Evolutionary conservation across 2,329 filamentous ascomycete genomes (phyloP).

Genomic region (Podosphaera fusca): DNA sequence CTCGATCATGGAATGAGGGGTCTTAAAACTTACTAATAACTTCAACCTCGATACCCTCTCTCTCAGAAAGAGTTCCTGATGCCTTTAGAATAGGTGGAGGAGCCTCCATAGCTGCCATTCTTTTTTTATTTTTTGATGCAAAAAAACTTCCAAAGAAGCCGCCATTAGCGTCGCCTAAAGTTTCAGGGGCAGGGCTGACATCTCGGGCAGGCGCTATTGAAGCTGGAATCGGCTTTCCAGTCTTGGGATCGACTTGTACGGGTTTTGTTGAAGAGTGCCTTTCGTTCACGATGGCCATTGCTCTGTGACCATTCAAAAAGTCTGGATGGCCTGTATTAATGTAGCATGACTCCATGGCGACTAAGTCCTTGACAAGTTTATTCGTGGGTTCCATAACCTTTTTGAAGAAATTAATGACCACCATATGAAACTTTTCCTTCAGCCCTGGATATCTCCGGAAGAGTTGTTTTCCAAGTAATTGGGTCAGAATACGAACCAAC

Average conservation of each 20-base stretch:
- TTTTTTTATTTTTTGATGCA: slow-evolving; percentile 99
- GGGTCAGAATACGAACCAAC: slow-evolving; percentile 78
- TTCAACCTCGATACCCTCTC: slow-evolving; percentile 87
- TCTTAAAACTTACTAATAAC: slow-evolving; percentile 59
- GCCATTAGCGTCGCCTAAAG: slow-evolving; percentile 31
- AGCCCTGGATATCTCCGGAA: slow-evolving; percentile 84
- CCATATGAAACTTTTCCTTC: slow-evolving; percentile 89
- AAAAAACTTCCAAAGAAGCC: slow-evolving; percentile 99
- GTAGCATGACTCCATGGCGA: slow-evolving; percentile 89
- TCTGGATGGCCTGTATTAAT: slow-evolving; percentile 97
- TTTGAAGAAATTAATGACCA: slow-evolving; percentile 90
- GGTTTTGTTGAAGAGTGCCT: slow-evolving; percentile 62
- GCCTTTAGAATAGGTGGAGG: slow-evolving; percentile 85
- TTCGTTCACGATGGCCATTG: slow-evolving; percentile 96
- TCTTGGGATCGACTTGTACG: slow-evolving; percentile 93
- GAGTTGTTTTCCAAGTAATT: slow-evolving; percentile 67
- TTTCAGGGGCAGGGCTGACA: slow-evolving; percentile 45
- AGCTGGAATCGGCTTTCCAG: slow-evolving; percentile 65
- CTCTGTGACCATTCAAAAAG: slow-evolving; percentile 87
- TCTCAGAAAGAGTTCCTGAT: slow-evolving; percentile 77
- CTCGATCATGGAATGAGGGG: not conserved
- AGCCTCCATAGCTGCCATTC: slow-evolving; percentile 98
- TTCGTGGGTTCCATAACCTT: slow-evolving; percentile 96
- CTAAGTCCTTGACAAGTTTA: slow-evolving; percentile 82
- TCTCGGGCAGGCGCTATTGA: slow-evolving; percentile 45